These are phyloP conservation scores for Carex pumila DNA, from an alignment of 176 grass and related monocot species.

Conservation along the genomic window DNA sequence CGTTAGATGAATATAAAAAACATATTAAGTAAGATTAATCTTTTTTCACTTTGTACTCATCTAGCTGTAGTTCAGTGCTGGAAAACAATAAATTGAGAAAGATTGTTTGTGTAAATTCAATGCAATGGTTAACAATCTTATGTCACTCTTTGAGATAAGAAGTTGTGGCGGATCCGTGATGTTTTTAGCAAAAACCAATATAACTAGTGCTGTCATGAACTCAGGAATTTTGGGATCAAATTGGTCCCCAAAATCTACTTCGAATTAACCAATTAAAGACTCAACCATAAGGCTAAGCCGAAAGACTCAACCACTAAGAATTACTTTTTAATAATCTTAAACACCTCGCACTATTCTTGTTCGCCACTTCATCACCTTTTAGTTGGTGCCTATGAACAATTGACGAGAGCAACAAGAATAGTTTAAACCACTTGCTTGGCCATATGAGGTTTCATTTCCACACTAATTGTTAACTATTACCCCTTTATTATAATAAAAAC, in stretches of 20 bases:
- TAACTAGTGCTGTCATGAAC: slow-evolving; percentile 1
- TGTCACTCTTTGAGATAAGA: slow-evolving; percentile 1
- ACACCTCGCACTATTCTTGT: slow-evolving; percentile 19
- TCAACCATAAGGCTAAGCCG: slow-evolving; percentile 8
- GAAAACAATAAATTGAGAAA: slow-evolving; percentile 9
- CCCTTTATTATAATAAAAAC: background rate
- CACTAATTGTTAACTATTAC: background rate
- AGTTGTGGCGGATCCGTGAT: background rate
- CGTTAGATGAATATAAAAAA: slow-evolving; percentile 7
- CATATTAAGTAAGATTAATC: slow-evolving; percentile 5
- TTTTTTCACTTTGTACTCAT: slow-evolving; percentile 16
- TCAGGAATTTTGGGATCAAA: background rate
- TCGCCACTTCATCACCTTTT: slow-evolving; percentile 18
- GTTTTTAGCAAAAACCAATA: background rate
- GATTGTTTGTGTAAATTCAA: background rate
- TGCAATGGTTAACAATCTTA: slow-evolving; percentile 2
- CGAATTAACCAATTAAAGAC: slow-evolving; percentile 14
- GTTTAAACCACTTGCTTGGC: background rate
- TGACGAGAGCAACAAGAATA: background rate
- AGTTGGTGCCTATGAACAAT: background rate
- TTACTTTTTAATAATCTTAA: slow-evolving; percentile 16
- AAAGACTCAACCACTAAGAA: slow-evolving; percentile 23
- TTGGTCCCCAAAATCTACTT: slow-evolving; percentile 21
- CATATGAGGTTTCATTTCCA: background rate
- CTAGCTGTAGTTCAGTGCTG: slow-evolving; percentile 18